Evolutionary conservation across 176 grass and related monocot genomes (phyloP).

Genomic region (Lolium rigidum): DNA sequence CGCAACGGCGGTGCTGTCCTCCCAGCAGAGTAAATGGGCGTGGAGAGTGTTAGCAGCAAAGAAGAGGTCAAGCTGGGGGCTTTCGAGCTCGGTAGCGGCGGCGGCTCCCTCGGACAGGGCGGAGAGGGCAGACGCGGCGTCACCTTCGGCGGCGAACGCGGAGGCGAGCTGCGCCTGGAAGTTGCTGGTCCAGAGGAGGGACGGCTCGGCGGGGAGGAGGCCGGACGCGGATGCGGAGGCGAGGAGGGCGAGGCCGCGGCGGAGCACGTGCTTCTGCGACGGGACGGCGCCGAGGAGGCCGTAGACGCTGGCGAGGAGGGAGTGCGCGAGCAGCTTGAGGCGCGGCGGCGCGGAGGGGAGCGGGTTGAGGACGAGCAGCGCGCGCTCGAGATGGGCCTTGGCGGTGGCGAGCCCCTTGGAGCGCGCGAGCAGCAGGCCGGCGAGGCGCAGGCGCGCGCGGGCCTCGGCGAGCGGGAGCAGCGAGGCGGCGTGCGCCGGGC

Average conservation of each 20-base stretch:
- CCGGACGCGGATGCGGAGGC: constrained; percentile 37
- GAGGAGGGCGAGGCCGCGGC: constrained; percentile 68
- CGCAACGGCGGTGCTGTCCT: constrained; percentile 63
- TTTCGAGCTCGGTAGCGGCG: constrained; percentile 67
- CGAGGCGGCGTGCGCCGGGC: no score
- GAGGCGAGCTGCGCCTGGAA: constrained; percentile 94
- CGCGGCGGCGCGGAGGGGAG: constrained; percentile 68
- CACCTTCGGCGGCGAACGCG: constrained; percentile 68
- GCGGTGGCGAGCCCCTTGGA: constrained; percentile 62
- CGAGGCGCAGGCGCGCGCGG: constrained; percentile 79
- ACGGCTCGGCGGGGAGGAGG: constrained; percentile 27
- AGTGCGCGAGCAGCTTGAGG: constrained; percentile 87
- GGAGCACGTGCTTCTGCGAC: constrained; percentile 73
- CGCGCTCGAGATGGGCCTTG: constrained; percentile 86
- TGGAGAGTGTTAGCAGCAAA: constrained; percentile 82
- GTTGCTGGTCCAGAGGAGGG: constrained; percentile 82
- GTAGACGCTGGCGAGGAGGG: constrained; percentile 70
- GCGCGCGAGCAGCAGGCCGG: constrained; percentile 59
- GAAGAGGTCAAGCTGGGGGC: constrained; percentile 88
- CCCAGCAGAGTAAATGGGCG: constrained; percentile 81
- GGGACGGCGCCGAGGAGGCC: constrained; percentile 68
- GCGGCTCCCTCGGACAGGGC: constrained; percentile 53
- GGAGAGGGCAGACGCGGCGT: constrained; percentile 46
- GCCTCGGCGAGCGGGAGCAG: constrained; percentile 75
- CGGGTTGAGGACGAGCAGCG: constrained; percentile 74